A percentile compares a stretch with the other conserved stretches of the same genome.
phyloP scores from a whole-genome alignment of 352 stramenopile genomes.

The Phytophthora macrochlamydospora region DNA sequence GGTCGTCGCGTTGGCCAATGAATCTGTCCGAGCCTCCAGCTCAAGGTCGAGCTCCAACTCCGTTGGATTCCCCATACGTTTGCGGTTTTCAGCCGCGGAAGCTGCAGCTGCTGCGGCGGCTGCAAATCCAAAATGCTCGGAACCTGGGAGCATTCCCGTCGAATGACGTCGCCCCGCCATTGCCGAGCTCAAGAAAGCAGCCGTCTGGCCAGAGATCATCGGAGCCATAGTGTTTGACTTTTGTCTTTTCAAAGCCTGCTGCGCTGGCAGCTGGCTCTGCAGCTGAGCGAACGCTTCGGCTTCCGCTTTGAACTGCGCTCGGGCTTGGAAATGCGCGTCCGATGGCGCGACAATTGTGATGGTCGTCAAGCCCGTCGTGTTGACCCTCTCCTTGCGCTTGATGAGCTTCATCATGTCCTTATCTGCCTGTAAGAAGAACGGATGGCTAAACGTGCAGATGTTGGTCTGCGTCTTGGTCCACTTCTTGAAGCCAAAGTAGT shows the following conservation, averaged over 20 bases:
- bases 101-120: constrained; percentile 22
- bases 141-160: constrained; percentile 48
- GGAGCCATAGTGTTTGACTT: constrained; percentile 36
- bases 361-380: constrained; percentile 15
- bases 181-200: constrained; percentile 39
- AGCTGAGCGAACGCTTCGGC: constrained; percentile 24
- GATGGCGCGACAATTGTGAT: constrained; percentile 19
- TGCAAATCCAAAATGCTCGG: constrained; percentile 34
- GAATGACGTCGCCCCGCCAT: constrained; percentile 48
- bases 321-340: constrained; percentile 10
- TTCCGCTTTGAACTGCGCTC: constrained; percentile 27
- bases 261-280: constrained; percentile 27
- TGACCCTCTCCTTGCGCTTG: constrained; percentile 66
- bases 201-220: constrained; percentile 19
- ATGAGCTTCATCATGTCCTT: constrained; percentile 79
- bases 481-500: constrained; percentile 87
- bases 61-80: constrained; percentile 28
- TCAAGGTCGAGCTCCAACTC: constrained; percentile 43
- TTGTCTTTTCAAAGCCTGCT: constrained; percentile 43
- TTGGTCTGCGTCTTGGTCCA: constrained; percentile 84
- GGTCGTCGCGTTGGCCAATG: constrained; percentile 9
- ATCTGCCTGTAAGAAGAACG: constrained; percentile 62
- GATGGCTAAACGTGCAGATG: constrained; percentile 77
- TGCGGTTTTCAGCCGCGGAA: constrained; percentile 8
- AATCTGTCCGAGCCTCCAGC: constrained; percentile 30